Evolutionary conservation across 176 grass and related monocot genomes (phyloP).

Genomic region (Juncus inflexus): DNA sequence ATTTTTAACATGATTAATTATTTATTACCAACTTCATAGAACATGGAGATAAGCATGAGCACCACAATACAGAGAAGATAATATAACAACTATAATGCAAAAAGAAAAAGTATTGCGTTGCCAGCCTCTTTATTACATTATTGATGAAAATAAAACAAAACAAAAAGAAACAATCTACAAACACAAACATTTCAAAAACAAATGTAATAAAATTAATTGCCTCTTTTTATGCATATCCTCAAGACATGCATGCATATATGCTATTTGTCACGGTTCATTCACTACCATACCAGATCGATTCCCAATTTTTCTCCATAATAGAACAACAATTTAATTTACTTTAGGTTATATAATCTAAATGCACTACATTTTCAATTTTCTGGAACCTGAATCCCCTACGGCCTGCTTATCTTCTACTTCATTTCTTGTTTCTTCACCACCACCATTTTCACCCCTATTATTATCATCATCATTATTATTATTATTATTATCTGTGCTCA

Average conservation of each 20-base stretch:
- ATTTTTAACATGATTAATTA: too few relatives aligned
- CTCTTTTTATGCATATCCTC: slow-evolving; percentile 16
- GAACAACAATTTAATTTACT: not conserved
- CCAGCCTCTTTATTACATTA: slow-evolving; percentile 15
- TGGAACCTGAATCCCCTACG: not conserved
- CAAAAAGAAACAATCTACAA: slow-evolving; percentile 20
- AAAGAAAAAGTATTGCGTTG: not conserved
- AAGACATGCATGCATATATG: slow-evolving; percentile 15
- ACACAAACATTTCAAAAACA: slow-evolving; percentile 10
- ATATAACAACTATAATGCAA: too few relatives aligned
- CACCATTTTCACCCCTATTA: slow-evolving; percentile 8
- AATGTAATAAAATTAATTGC: slow-evolving; percentile 20
- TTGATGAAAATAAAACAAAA: slow-evolving; percentile 8
- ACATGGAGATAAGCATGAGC: too few relatives aligned
- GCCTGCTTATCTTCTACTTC: slow-evolving; percentile 13
- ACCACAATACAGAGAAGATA: too few relatives aligned
- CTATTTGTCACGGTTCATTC: not conserved
- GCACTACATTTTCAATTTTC: slow-evolving; percentile 30
- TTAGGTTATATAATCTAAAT: slow-evolving; percentile 20
- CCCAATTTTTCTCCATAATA: slow-evolving; percentile 14
- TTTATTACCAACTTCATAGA: too few relatives aligned
- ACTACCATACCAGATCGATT: not conserved
- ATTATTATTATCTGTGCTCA: slow-evolving; percentile 47
- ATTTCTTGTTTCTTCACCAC: slow-evolving; percentile 6
- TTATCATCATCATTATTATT: slow-evolving; percentile 33